Base-by-base conservation (phyloP, 148 eudicot species). In the Rhododendron henanense region DNA sequence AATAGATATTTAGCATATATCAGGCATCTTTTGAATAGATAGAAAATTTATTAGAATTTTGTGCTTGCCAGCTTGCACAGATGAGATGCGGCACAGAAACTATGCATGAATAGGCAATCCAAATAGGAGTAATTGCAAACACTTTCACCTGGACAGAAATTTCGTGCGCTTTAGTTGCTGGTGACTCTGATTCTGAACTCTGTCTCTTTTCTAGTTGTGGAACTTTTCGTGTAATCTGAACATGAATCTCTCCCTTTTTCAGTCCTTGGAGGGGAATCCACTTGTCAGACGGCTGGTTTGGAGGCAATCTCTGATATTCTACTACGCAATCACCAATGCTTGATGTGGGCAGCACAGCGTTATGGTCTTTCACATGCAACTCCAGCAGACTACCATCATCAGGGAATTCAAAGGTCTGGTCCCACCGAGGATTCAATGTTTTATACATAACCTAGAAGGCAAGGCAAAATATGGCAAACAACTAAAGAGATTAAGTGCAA, bases 191-290 rank as follows among this genome's bases (percentile, higher is more conserved):
- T 53, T 92, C 96, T 4, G 79, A 78, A 84, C 92, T 91, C 51
- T 87, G 81, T 89, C 78, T 87, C 90, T 89, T 92, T 41, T 92
- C 92, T 16, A 93, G 84, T 61, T 93, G 92, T n/a, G 96, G 98
- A 69, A 91, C 84, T 92, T 88, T 95, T 85, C 98, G 88, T 6
- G 94, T 95, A 51, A 97, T 85, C 48, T 92, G 99, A 87, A 97
- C 82, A 93, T 92, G 98, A 81, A 97, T 92, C 88, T 97, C 99
- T 25, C 99, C 99, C 80, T 86, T 94, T 84, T 91, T 95, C 33
- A 97, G 98, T 82, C 94, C 94, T 90, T 97, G 99, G 59, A 97
- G 92, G n/a, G 99, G 99, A 92, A 97, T 95, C 99, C 99, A 95
- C 86, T 93, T 95, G 35, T 95, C 98, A 50, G 86, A 91, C 80